Evolutionary conservation across 139 green algal genomes (phyloP).

Genomic region (Deuterostichococcus epilithicus): DNA sequence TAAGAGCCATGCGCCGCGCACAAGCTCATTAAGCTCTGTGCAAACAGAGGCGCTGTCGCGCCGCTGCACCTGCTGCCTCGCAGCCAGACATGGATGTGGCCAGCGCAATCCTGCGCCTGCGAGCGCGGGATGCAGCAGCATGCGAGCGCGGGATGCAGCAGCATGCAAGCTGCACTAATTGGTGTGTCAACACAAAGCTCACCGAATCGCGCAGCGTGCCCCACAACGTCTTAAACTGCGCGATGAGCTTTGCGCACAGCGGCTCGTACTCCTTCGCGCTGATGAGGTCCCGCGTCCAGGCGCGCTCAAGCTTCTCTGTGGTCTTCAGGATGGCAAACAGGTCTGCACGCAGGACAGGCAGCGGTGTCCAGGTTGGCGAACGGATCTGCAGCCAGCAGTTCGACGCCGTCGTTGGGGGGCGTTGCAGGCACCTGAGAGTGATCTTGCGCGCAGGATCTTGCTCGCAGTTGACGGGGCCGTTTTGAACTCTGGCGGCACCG

Average conservation of each 20-base stretch:
- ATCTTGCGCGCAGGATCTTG: background rate
- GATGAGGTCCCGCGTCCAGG: constrained; percentile 76
- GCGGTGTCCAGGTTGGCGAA: background rate
- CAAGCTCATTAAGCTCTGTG: no score
- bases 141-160: no score
- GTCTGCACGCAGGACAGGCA: constrained; percentile 47
- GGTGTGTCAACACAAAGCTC: no score
- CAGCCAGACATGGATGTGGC: no score
- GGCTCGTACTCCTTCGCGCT: constrained; percentile 76
- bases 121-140: no score
- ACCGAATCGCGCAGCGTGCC: constrained; percentile 65
- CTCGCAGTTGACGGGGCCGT: background rate
- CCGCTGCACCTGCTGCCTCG: no score
- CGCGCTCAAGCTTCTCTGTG: constrained; percentile 88
- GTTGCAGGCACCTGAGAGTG: no score
- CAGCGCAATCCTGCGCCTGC: no score
- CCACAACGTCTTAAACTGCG: constrained; percentile 86
- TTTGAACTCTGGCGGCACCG: background rate
- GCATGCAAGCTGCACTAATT: no score
- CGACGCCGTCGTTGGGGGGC: no score
- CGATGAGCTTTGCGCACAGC: constrained; percentile 83
- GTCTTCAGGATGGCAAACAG: constrained; percentile 92
- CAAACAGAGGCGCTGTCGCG: no score
- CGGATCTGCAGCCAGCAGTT: background rate
- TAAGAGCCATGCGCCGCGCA: no score